A percentile compares a stretch with the other conserved stretches of the same genome.
Evolutionary conservation across 306 rosid genomes (phyloP).

Genomic region (Prinsepia uniflora): DNA sequence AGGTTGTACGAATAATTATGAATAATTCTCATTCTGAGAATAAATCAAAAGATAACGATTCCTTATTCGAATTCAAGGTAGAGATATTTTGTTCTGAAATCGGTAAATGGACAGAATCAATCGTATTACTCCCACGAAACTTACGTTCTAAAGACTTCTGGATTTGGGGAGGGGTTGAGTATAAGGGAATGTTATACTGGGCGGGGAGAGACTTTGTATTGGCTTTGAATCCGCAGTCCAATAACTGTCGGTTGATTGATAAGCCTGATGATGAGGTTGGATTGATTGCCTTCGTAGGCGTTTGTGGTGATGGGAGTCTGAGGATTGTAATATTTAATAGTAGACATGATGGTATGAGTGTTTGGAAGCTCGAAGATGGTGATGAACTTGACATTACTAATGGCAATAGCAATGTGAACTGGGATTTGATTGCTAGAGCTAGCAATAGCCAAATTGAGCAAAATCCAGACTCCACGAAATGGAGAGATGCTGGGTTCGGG

Average conservation of each 20-base stretch:
- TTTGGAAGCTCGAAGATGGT: not conserved
- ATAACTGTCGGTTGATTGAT: not conserved
- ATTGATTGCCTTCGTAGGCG: not conserved
- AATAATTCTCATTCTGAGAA: not conserved
- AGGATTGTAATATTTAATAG: not conserved
- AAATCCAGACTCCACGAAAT: not conserved
- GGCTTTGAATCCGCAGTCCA: not conserved
- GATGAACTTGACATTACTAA: not conserved
- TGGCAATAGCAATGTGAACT: not conserved
- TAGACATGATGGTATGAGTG: not conserved
- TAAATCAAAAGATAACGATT: too few relatives aligned
- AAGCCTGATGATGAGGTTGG: not conserved
- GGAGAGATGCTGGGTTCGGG: not conserved
- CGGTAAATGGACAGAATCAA: not conserved
- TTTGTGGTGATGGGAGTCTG: not conserved
- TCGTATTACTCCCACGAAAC: not conserved
- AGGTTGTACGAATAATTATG: not conserved
- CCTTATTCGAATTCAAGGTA: not conserved
- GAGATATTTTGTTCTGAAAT: conserved; percentile 3
- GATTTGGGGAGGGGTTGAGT: not conserved
- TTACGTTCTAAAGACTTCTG: not conserved
- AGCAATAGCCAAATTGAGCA: too few relatives aligned
- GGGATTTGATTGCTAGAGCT: not conserved
- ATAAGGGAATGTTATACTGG: not conserved
- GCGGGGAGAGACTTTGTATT: not conserved